Conservation (phyloP, 176 grass and related monocot genomes). For the Microstegium vimineum region DNA sequence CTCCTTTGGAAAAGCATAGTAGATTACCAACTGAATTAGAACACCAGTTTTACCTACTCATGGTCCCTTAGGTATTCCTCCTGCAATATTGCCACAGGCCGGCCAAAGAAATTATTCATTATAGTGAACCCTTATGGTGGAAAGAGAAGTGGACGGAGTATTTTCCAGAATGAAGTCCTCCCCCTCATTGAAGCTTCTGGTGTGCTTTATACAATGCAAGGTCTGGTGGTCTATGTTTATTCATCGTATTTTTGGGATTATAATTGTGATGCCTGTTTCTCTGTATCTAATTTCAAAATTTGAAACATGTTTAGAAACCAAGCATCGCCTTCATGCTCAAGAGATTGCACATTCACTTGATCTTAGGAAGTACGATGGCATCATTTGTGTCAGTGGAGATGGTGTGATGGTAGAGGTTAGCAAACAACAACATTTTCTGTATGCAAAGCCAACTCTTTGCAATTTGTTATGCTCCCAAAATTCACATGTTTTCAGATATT, state of each 20-base stretch:
- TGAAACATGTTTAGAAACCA: constrained; percentile 68
- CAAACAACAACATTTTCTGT: constrained; percentile 3
- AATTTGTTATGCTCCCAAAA: constrained; percentile 13
- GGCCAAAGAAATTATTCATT: constrained; percentile 80
- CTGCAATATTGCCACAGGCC: constrained; percentile 44
- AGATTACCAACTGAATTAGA: not conserved
- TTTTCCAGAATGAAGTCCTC: constrained; percentile 65
- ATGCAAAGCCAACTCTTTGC: not conserved
- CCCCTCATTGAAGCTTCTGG: constrained; percentile 76
- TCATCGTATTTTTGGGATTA: not conserved
- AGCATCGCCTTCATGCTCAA: constrained; percentile 86
- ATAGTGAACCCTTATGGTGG: constrained; percentile 97
- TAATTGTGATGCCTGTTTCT: not conserved
- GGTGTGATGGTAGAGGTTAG: constrained; percentile 95
- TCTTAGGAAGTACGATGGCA: constrained; percentile 82
- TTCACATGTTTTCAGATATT: not conserved
- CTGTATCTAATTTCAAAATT: constrained; percentile 8
- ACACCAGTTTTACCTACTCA: not conserved
- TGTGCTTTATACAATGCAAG: constrained; percentile 76
- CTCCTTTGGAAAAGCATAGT: not conserved
- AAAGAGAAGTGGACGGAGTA: constrained; percentile 57
- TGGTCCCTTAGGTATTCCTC: constrained; percentile 16
- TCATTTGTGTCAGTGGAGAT: constrained; percentile 96
- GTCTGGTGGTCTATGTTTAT: constrained; percentile 41
- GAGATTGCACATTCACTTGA: constrained; percentile 70